Evolutionary conservation across 2,329 filamentous ascomycete genomes (phyloP), one percentile per base, ranked within the genome.

Genomic region (Colletotrichum sp.): DNA sequence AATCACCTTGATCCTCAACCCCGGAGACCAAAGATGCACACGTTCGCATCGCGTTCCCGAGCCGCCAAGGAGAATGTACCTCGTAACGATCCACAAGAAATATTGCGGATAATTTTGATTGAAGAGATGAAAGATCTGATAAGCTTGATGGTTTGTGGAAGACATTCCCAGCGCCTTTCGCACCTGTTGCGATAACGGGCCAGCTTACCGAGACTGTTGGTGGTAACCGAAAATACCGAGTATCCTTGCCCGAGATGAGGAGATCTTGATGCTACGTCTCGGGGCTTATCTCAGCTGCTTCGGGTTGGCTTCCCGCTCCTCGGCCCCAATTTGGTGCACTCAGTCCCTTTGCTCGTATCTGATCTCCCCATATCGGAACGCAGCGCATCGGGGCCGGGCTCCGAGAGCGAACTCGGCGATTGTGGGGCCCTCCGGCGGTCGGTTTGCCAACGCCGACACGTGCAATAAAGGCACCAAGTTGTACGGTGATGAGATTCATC

Each of bases 181-280:
- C n/a, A 52, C n/a, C n/a, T 0, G 0, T 21, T 21, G 44, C 44
- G n/a, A 52, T 52, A 52, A 52, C n/a, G n/a, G 44, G 0, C 12
- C 44, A 52, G 24, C 24, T 28, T 28, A 28, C 55, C 55, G 55
- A 59, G 15, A 28, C 44, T 2, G 21, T 59, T 59, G 24, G 55
- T 18, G 0, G 21, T 18, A 28, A 6, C 26, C 55, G 44, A 59
- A 59, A 8, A 59, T 28, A 59, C 26, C 55, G 55, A 28, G 21
- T 16, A 28, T 21, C 8, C 13, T 28, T 28, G n/a, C 55, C 55
- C 8, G 26, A 59, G 44, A 21, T 52, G 44, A 24, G 44, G 44
- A 2, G 10, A 21, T 13, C 44, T 13, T 13, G n/a, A 13, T 52
- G 44, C 3, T 21, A 28, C 21, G 13, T 28, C 55, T 59, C 12